Evolutionary conservation across 202 grass and related monocot genomes (phyloP).

Genomic region (Musa balbisiana): DNA sequence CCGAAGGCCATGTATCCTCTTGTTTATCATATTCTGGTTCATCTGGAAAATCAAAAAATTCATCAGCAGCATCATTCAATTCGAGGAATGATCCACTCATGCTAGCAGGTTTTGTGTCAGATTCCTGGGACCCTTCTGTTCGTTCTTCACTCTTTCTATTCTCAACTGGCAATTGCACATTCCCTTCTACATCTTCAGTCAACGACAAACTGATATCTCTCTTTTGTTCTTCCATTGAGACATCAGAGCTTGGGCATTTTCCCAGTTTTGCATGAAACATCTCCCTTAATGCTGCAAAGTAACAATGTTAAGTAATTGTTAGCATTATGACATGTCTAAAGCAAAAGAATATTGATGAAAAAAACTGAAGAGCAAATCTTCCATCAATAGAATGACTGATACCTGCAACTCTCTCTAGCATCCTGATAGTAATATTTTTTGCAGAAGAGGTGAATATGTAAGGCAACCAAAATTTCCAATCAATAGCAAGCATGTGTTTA

Average conservation of each 20-base stretch:
- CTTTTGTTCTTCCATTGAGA: conserved; percentile 51
- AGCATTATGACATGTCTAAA: not conserved
- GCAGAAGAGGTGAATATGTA: conserved; percentile 72
- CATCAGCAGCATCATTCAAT: conserved; percentile 66
- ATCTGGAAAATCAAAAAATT: conserved; percentile 94
- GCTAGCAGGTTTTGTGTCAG: conserved; percentile 45
- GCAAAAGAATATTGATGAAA: not conserved
- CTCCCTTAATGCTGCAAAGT: conserved; percentile 57
- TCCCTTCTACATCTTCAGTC: conserved; percentile 51
- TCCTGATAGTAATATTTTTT: conserved; percentile 74
- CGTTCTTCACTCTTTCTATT: conserved; percentile 35
- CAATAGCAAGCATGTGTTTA: conserved; percentile 99
- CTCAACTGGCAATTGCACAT: conserved; percentile 34
- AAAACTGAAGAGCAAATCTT: not conserved
- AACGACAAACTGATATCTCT: conserved; percentile 34
- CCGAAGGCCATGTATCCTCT: conserved; percentile 57
- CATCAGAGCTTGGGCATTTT: conserved; percentile 47
- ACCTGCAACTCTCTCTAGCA: conserved; percentile 89
- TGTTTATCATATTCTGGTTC: conserved; percentile 83
- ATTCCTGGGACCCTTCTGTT: conserved; percentile 38
- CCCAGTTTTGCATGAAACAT: conserved; percentile 77
- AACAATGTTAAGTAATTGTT: not conserved
- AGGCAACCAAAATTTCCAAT: conserved; percentile 96
- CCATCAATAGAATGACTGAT: not conserved
- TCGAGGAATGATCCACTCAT: conserved; percentile 56